Evolutionary conservation across 1,284 basidiomycete genomes (phyloP), one percentile per base, ranked within the genome.

Genomic region (Ustilago xerochloae): DNA sequence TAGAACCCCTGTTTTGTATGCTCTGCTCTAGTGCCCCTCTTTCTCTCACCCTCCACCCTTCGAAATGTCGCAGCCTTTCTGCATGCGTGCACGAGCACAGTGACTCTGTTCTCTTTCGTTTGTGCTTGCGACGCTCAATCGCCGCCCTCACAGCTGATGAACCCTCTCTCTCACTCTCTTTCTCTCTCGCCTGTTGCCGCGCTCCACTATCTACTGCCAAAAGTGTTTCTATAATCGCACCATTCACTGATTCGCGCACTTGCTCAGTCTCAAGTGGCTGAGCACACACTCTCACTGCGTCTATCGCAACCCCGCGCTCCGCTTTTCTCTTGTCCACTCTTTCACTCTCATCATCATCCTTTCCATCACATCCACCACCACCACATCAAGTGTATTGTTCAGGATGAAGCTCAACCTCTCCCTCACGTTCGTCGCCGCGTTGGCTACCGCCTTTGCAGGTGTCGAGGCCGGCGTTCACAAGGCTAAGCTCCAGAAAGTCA

Each of bases 351-450:
- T 70, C 85, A 38, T 29, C 57, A n/a, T 52, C 59, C 38, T 22
- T 28, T 22, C 45, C 20, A 41, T 26, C 46, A 12, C 15, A 30
- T 30, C 22, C 12, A 12, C 30, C 26, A 24, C 47, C n/a, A 10
- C 30, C 18, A n/a, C n/a, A 26, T 10, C 24, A 9, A 38, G 46
- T 33, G 30, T 18, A 20, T 10, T 33, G 18, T 24, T 35, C 54
- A 79, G 54, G 53, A 81, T 81, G 79, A 81, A 80, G 76, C 74
- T 80, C 69, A 81, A 80, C 51, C 74, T 81, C 57, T 68, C 68
- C 2, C 87, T 93, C 71, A 89, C 92, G 59, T 89, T 88, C 77
- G 88, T 89, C 75, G 90, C 90, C 29, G 89, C 88, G 29, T 80
- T 84, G 43, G 83, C 84, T 52, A 68, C 76, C 51, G 74, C 74